Percentiles rank a stretch among this genome's conserved stretches.
Evolutionary conservation across 23 red algal genomes (phyloP).

Genomic region (Gracilaria domingensis): DNA sequence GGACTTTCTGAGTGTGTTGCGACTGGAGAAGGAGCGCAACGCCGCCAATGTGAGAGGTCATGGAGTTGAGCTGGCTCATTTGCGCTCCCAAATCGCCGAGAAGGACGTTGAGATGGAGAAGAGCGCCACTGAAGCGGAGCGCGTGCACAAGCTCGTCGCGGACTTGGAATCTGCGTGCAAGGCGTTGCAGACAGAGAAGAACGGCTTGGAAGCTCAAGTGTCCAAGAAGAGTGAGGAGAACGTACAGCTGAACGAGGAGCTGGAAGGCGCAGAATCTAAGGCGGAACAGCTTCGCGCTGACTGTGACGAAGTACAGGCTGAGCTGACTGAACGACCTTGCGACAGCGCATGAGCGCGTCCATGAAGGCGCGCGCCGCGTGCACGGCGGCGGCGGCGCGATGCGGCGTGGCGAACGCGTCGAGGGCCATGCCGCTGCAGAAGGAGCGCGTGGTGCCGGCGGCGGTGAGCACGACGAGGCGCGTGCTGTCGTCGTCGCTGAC

Average conservation of each 20-base stretch:
- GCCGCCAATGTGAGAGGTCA: conserved; percentile 11
- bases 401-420: conserved; percentile 36
- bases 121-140: neutral
- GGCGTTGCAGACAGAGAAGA: neutral
- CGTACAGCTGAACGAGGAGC: neutral
- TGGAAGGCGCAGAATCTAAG: neutral
- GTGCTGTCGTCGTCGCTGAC: conserved; percentile 1
- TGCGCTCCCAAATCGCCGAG: neutral
- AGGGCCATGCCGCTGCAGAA: conserved; percentile 72
- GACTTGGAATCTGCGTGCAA: neutral
- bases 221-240: neutral
- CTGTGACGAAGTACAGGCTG: neutral
- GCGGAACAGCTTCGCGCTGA: neutral
- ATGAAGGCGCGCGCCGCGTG: conserved; percentile 70
- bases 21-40: conserved; percentile 11
- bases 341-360: conserved; percentile 6
- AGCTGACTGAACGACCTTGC: neutral
- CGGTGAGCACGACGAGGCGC: conserved; percentile 42
- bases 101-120: neutral
- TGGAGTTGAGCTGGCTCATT: conserved; percentile 6
- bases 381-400: neutral
- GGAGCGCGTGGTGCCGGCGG: neutral
- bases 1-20: conserved; percentile 16
- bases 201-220: neutral
- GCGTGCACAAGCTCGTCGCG: neutral